phyloP scores from a whole-genome alignment of 345 rosid genomes.

The Rubroshorea leprosula region DNA sequence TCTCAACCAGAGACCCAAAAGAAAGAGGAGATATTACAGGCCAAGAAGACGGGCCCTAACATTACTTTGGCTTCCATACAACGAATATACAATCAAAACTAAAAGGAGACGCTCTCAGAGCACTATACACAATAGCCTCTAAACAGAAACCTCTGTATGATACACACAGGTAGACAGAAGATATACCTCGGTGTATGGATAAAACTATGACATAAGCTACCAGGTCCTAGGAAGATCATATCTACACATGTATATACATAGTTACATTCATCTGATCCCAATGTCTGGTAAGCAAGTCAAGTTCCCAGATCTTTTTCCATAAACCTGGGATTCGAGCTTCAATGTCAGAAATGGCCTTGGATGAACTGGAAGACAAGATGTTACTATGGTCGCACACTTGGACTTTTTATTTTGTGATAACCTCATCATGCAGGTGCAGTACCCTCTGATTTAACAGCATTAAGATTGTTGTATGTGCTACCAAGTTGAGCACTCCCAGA shows the following conservation, averaged over 20 bases:
- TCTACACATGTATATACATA: neutral
- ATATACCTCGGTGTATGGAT: neutral
- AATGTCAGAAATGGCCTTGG: neutral
- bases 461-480: constrained; percentile 1
- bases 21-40: no score
- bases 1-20: no score
- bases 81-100: neutral
- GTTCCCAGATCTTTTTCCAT: neutral
- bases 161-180: constrained; percentile 9
- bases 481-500: constrained; percentile 20
- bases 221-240: neutral
- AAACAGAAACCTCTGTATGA: neutral
- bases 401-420: neutral
- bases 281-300: neutral
- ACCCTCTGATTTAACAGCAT: constrained; percentile 20
- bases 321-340: neutral
- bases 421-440: constrained; percentile 24
- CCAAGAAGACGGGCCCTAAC: neutral
- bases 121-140: constrained; percentile 34
- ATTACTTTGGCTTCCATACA: no score
- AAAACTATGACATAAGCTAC: constrained; percentile 9
- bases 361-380: neutral
- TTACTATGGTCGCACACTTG: neutral
- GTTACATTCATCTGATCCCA: neutral
- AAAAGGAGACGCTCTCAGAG: constrained; percentile 9